Evolutionary conservation across 441 rosid species (phyloP), one percentile per base, ranked within the genome.

Genomic region (Gossypium schwendimanii): DNA sequence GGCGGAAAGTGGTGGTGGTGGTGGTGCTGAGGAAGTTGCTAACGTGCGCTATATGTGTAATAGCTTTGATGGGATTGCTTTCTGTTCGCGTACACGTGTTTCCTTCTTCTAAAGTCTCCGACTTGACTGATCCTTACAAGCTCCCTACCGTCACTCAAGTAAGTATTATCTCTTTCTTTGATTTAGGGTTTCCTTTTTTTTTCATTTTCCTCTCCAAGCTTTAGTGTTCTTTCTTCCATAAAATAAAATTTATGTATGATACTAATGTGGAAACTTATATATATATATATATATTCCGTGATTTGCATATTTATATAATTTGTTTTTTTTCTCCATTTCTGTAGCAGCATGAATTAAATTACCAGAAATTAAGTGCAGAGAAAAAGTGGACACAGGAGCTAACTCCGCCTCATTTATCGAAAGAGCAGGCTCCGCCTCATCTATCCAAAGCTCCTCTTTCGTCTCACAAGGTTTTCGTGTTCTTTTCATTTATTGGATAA

Each of bases 21-120:
- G n/a, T 21, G 61, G 15, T 76, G 58, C 76, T 87, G 74, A 84
- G 91, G 81, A 84, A 75, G 78, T 6, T 84, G 69, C 82, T 95
- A 77, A 89, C 85, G 31, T 88, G 84, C 75, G 95, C 95, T 80
- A 84, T 89, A 57, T 83, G 93, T 73, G 74, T 70, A 41, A 84
- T 93, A 55, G 83, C 92, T 0, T 69, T 84, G 45, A 71, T 89
- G 60, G 88, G 91, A 4, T 81, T 93, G 24, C 75, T 91, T 70
- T 84, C 90, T 15, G 84, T 87, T 1, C 87, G 90, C 85, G 73
- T 87, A 2, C 91, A 81, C 73, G 77, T 88, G 26, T 81, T 87
- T 72, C 89, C 91, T 84, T 77, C 83, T 41, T 76, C 83, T 11
- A 81, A 59, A 64, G 77, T 84, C 75, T 78, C 88, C 39, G 85